A percentile compares a stretch with the other conserved stretches of the same genome.
phyloP scores from a whole-genome alignment of 495 filamentous ascomycete genomes.

The Penicillium manginii region DNA sequence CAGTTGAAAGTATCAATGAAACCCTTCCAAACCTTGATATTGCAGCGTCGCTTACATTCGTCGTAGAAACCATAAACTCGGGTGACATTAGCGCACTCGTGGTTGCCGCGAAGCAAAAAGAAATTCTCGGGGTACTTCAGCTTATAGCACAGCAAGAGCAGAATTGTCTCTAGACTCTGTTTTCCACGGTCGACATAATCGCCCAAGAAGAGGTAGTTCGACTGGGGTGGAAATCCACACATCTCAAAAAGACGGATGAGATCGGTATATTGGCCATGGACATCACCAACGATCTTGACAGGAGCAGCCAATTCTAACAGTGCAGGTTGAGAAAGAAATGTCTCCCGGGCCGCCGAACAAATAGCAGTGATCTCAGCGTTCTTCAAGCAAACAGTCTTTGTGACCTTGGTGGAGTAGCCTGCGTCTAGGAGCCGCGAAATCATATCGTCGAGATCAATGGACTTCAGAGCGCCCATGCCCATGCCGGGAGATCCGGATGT shows the following conservation, averaged over 20 bases:
- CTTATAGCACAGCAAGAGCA: constrained; percentile 96
- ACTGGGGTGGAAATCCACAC: constrained; percentile 93
- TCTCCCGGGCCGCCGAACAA: constrained; percentile 81
- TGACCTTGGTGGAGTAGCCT: constrained; percentile 93
- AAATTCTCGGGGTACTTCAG: constrained; percentile 99
- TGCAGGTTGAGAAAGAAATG: constrained; percentile 90
- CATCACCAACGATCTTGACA: constrained; percentile 98
- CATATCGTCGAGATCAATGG: constrained; percentile 94
- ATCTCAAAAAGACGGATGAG: constrained; percentile 98
- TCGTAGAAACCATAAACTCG: constrained; percentile 99
- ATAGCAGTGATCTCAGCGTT: constrained; percentile 96
- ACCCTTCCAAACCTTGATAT: constrained; percentile 98
- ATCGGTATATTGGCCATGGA: constrained; percentile 98
- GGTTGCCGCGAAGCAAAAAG: constrained; percentile 94
- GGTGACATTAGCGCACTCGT: constrained; percentile 98
- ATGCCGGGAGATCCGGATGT: constrained; percentile 48
- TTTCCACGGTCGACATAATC: constrained; percentile 99
- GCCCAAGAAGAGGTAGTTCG: constrained; percentile 95
- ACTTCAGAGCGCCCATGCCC: constrained; percentile 74
- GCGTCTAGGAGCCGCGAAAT: constrained; percentile 93
- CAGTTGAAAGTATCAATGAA: constrained; percentile 99
- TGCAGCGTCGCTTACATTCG: constrained; percentile 96
- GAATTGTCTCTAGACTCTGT: constrained; percentile 94
- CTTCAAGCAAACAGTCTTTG: constrained; percentile 94
- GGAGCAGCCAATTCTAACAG: constrained; percentile 92